phyloP scores from a whole-genome alignment of 2,329 filamentous ascomycete genomes.

The Zasmidium citrigriseum region DNA sequence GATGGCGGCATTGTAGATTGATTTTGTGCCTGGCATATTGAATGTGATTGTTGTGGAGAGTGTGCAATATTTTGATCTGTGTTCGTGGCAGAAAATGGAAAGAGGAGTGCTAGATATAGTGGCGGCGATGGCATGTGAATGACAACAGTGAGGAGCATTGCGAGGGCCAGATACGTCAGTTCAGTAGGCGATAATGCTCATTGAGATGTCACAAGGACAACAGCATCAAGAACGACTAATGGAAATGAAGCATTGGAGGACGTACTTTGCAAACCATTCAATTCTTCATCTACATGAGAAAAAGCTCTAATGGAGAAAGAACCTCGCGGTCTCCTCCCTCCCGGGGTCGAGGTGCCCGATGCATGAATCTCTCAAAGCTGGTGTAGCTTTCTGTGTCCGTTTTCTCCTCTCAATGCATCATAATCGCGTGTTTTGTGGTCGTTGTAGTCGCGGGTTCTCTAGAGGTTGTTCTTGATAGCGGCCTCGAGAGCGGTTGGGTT shows the following conservation, averaged over 20 bases:
- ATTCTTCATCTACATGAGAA: background rate
- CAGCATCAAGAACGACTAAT: background rate
- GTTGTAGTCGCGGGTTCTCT: background rate
- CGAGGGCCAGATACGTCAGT: too few relatives aligned
- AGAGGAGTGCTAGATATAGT: too few relatives aligned
- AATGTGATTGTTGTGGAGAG: too few relatives aligned
- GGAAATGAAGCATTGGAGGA: too few relatives aligned
- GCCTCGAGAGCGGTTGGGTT: constrained; percentile 69
- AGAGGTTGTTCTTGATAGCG: constrained; percentile 42
- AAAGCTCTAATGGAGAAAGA: background rate
- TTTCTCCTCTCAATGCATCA: background rate
- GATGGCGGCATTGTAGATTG: too few relatives aligned
- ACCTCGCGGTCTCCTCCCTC: background rate
- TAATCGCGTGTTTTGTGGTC: background rate
- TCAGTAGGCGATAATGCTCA: too few relatives aligned
- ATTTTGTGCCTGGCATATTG: too few relatives aligned
- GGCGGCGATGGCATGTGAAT: too few relatives aligned
- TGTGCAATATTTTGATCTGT: too few relatives aligned
- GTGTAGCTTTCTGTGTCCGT: constrained; percentile 5
- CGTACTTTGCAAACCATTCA: too few relatives aligned
- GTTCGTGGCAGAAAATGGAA: too few relatives aligned
- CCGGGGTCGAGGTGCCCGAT: background rate
- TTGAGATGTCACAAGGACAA: background rate
- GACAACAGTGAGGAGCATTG: too few relatives aligned
- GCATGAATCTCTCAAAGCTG: background rate